Evolutionary conservation across 2,329 filamentous ascomycete species (phyloP), one percentile per base, ranked within the genome.

Genomic region (Drechslerella coelobrocha): DNA sequence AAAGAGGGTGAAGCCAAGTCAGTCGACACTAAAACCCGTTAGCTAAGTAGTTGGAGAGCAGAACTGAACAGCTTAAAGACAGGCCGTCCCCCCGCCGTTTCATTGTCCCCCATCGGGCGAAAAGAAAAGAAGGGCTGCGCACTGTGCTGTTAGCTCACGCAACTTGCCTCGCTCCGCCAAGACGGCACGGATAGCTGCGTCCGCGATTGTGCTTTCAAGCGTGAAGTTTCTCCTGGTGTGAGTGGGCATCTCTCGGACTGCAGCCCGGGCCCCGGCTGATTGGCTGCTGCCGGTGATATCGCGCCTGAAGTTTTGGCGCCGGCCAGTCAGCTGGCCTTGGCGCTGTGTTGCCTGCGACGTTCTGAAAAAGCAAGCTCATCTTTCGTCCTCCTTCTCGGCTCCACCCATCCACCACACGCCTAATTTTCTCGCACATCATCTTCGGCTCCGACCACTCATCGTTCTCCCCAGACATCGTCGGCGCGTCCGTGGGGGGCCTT

Each of bases 141-240:
- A n/a, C n/a, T n/a, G n/a, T n/a, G n/a, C n/a, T n/a, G n/a, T n/a
- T n/a, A n/a, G n/a, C n/a, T n/a, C n/a, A 6, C n/a, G 19, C n/a
- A 7, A 54, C 27, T 7, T 27, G 23, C 23, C 26, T 26, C 17
- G 23, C 19, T 2, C 3, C 23, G 39, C 48, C 41, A 56, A 52
- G 55, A 69, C 65, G 65, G 65, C 57, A 69, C 65, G 65, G 65
- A 56, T 69, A 69, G 65, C 65, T 69, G 65, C 65, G 61, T 57
- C 65, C 65, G 65, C 65, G 51, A 57, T 53, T 39, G 48, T 61
- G 56, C 56, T 61, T 61, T 39, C 41, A 19, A 23, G 41, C 41
- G 41, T 45, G 41, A 45, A 45, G 41, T 45, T 19, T 14, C 41
- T 19, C 14, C 34, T 19, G 41, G 19, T 45, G 41, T 23, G 41